These are phyloP conservation scores for Chondrostereum purpureum DNA, from an alignment of 1,284 basidiomycete genomes.

Conservation along the genomic window DNA sequence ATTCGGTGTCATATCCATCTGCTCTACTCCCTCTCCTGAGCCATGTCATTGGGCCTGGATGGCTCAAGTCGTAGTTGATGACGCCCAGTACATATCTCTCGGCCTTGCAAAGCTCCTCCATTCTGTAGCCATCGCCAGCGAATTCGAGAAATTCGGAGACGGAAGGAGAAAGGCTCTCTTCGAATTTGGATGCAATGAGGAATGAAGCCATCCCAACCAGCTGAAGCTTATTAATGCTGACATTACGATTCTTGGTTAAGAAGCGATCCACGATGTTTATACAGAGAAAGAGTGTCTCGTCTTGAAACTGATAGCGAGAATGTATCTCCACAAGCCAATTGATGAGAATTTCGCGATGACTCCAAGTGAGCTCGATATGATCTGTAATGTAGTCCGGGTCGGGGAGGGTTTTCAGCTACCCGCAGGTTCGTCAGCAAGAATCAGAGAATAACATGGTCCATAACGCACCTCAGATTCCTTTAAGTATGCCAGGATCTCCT, in stretches of 20 bases:
- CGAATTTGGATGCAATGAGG: conserved; percentile 88
- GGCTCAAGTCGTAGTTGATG: conserved; percentile 81
- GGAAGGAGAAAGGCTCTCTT: conserved; percentile 88
- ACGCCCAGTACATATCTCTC: conserved; percentile 88
- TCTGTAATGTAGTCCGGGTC: conserved; percentile 78
- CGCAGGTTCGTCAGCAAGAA: conserved; percentile 6
- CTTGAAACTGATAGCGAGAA: conserved; percentile 80
- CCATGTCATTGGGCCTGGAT: conserved; percentile 90
- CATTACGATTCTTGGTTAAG: conserved; percentile 76
- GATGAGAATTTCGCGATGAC: conserved; percentile 82
- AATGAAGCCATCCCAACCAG: conserved; percentile 88
- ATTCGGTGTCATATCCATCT: conserved; percentile 84
- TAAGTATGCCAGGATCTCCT: conserved; percentile 32
- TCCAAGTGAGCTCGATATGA: conserved; percentile 85
- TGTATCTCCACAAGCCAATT: conserved; percentile 96
- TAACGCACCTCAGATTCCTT: conserved; percentile 36
- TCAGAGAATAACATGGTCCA: conserved; percentile 5
- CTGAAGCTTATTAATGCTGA: conserved; percentile 85
- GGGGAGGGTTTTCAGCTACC: conserved; percentile 66
- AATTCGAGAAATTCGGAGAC: conserved; percentile 81
- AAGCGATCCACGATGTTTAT: conserved; percentile 94
- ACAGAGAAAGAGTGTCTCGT: conserved; percentile 89
- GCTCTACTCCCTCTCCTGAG: conserved; percentile 85
- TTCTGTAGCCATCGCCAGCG: conserved; percentile 76
- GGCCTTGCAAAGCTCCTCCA: conserved; percentile 83